Evolutionary conservation across 108 stramenopile species (phyloP).

Genomic region (Stephanodiscus triporus): DNA sequence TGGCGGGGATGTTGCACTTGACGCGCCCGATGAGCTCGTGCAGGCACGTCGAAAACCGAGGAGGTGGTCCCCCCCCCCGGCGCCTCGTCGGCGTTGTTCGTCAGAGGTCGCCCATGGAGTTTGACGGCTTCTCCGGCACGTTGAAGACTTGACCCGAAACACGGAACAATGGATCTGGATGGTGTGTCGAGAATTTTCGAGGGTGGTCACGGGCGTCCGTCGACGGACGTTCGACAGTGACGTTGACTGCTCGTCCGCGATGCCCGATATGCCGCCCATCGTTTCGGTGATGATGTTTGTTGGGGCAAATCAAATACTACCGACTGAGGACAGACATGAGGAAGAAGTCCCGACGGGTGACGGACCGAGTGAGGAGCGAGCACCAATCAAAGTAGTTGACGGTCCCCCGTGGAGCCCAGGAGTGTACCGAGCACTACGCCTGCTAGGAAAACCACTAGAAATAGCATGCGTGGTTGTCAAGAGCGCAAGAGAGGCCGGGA

Average conservation of each 20-base stretch:
- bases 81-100: constrained; percentile 25
- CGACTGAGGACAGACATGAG: too few relatives aligned
- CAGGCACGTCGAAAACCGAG: constrained; percentile 34
- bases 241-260: background rate
- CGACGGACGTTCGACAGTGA: constrained; percentile 13
- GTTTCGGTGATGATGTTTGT: background rate
- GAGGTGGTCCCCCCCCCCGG: constrained; percentile 9
- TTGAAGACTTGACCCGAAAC: constrained; percentile 26
- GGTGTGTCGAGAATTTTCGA: constrained; percentile 27
- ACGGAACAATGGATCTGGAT: constrained; percentile 29
- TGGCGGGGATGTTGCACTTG: constrained; percentile 25
- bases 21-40: constrained; percentile 16
- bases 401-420: too few relatives aligned
- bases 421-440: too few relatives aligned
- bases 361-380: too few relatives aligned
- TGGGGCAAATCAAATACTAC: too few relatives aligned
- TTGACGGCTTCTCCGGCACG: constrained; percentile 7
- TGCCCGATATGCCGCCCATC: background rate
- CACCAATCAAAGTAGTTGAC: too few relatives aligned
- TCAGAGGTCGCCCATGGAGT: constrained; percentile 1
- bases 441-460: too few relatives aligned
- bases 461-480: too few relatives aligned
- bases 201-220: constrained; percentile 28
- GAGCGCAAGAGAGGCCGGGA: too few relatives aligned
- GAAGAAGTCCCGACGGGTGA: too few relatives aligned